These are phyloP conservation scores for Sclerotinia glacialis DNA, from an alignment of 2,329 filamentous ascomycete genomes.

Conservation along the genomic window DNA sequence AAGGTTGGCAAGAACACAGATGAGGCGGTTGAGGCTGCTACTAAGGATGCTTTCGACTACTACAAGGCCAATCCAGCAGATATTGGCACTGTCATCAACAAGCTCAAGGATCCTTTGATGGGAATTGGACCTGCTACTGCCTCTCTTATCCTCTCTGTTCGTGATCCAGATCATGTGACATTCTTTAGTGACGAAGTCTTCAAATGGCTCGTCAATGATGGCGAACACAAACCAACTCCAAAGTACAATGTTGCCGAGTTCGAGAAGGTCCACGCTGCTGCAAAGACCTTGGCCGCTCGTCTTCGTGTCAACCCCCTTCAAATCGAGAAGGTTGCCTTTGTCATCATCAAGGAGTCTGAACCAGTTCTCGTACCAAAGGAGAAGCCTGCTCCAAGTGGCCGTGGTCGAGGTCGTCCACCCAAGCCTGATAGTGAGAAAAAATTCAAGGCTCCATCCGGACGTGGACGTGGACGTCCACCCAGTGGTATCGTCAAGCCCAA, in stretches of 20 bases:
- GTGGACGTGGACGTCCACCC: conserved; percentile 28
- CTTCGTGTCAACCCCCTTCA: conserved; percentile 58
- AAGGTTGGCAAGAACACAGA: conserved; percentile 55
- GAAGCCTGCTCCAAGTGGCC: conserved; percentile 27
- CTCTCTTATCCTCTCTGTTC: conserved; percentile 67
- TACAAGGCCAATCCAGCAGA: conserved; percentile 44
- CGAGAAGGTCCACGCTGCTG: conserved; percentile 48
- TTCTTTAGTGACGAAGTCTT: conserved; percentile 83
- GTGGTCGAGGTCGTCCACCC: conserved; percentile 30
- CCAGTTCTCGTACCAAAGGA: conserved; percentile 29
- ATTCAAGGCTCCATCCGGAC: conserved; percentile 27
- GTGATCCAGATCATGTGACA: conserved; percentile 56
- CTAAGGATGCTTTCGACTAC: conserved; percentile 50
- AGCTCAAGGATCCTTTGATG: conserved; percentile 56
- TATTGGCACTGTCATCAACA: conserved; percentile 47
- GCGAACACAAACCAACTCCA: conserved; percentile 49
- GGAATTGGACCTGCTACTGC: conserved; percentile 80
- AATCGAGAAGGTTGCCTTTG: conserved; percentile 69
- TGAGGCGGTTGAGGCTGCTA: conserved; percentile 46
- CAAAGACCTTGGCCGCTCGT: conserved; percentile 46
- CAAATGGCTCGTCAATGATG: conserved; percentile 64
- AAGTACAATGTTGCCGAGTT: conserved; percentile 74
- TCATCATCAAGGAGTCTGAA: conserved; percentile 52
- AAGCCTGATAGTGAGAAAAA: conserved; percentile 33
- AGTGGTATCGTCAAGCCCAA: conserved; percentile 19